Base-by-base conservation (phyloP, 2,329 filamentous ascomycete species). In the Fusarium fracticaudum region DNA sequence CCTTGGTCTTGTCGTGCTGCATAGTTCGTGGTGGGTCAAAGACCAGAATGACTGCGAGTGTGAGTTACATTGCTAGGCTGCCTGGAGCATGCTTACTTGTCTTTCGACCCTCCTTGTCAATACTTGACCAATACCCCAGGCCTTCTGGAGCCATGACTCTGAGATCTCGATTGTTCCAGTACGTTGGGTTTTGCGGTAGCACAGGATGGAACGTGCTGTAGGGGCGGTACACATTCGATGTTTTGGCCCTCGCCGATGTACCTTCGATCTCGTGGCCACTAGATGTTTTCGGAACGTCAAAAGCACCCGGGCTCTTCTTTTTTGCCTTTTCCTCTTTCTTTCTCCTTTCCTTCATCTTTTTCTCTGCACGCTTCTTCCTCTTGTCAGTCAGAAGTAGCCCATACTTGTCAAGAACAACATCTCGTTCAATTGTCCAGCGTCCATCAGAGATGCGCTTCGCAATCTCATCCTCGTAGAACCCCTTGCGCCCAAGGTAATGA, bases 71-170 rank as follows among this genome's bases (percentile, higher is more conserved):
- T 11, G 7, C 8, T 17, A 13, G 9, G 3, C 38, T 31, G 12
- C 11, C 29, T 12, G 8, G 14, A 15, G n/a, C 13, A 45, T n/a
- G 69, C 73, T 35, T 22, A 79, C 78, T 51, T 15, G 73, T 77
- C 54, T 70, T 77, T n/a, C 20, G 53, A 2, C 66, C 59, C 3
- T 70, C 29, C 5, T 71, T 58, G 13, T 80, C 78, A 9, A 58
- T 22, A 3, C 69, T 73, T 2, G 64, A 69, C 78, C 78, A 80
- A 44, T 78, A 79, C 6, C 78, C 69, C 18, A 70, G 38, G 5
- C 77, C 78, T 45, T 80, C 78, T 3, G 77, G 78, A 8, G 77
- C 77, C 67, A 80, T 62, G 5, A 80, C 78, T 26, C 78, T 67
- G 14, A 79, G 66, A 54, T 79, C 78, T 44, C 78, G 58, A n/a